Evolutionary conservation across 2,329 filamentous ascomycete genomes (phyloP), one percentile per base, ranked within the genome.

Genomic region (Apiospora koreana): DNA sequence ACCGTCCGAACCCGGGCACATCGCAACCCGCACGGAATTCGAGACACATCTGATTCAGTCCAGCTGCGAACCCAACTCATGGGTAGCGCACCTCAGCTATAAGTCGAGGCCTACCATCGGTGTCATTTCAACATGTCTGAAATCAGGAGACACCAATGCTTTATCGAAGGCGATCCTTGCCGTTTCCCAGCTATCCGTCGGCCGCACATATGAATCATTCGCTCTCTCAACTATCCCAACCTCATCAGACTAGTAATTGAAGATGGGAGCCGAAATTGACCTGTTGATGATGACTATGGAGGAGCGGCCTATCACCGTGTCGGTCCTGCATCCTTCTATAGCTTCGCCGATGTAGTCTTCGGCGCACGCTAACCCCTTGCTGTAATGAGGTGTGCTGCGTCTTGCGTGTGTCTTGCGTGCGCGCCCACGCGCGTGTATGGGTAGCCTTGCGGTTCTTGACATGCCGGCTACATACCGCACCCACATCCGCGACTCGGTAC

Each of bases 41-140:
- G n/a, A n/a, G n/a, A n/a, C n/a, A n/a, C n/a, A 38, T 38, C n/a
- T 62, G 54, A 62, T n/a, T n/a, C 54, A 62, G 54, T 62, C 28
- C 54, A n/a, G 54, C 54, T 54, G 41, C 41, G 41, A 16, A 43
- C 41, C 41, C 41, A 54, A 50, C n/a, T 50, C 9, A 21, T 50
- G n/a, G 10, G 14, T 25, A 25, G 46, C 46, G 46, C n/a, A 25
- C 46, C 46, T 23, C 46, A 23, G 23, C 28, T 35, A 8, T n/a
- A 58, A 35, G 16, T 35, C 46, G 10, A 58, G 28, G 50, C 16
- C 50, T 31, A 3, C 28, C 18, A 1, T 48, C 4, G 46, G 23
- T 23, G n/a, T 54, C 41, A 28, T 18, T 54, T 16, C 12, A 12
- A 38, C 1, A 38, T 62, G 54, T 38, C 54, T 62, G 31, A 38